A percentile compares a stretch with the other conserved stretches of the same genome.
Conservation (phyloP, 177 flowering plant species). For the Vitis hybrid region DNA sequence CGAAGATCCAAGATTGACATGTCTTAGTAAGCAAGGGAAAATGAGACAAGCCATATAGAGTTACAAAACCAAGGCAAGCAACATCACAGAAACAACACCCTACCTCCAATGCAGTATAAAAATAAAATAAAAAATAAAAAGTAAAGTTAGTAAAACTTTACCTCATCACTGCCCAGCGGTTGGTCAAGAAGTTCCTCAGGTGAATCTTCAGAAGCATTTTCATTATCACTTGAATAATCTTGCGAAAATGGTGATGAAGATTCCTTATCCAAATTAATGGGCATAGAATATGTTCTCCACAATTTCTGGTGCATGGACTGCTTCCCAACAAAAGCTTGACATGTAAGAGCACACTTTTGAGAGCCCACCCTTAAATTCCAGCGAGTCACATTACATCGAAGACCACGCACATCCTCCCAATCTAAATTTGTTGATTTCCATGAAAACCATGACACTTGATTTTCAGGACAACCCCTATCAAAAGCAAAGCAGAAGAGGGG, state of each 20-base stretch:
- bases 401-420: constrained; percentile 15
- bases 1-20: too few relatives aligned
- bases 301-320: constrained; percentile 1
- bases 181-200: constrained; percentile 28
- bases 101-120: not conserved
- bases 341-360: constrained; percentile 16
- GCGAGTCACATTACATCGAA: constrained; percentile 16
- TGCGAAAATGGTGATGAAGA: constrained; percentile 33
- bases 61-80: too few relatives aligned
- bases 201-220: constrained; percentile 20
- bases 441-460: constrained; percentile 24
- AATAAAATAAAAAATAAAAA: not conserved
- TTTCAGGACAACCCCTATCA: constrained; percentile 34
- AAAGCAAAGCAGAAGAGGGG: not conserved
- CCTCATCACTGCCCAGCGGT: constrained; percentile 51
- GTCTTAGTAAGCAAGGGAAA: too few relatives aligned
- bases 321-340: constrained; percentile 15
- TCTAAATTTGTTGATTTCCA: constrained; percentile 22
- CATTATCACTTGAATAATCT: constrained; percentile 23
- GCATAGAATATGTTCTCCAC: constrained; percentile 37
- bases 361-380: constrained; percentile 13
- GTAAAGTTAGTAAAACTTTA: constrained; percentile 13
- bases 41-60: too few relatives aligned
- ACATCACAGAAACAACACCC: too few relatives aligned
- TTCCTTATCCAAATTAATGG: constrained; percentile 39